Evolutionary conservation across 2,329 filamentous ascomycete genomes (phyloP), one percentile per base, ranked within the genome.

Genomic region (Fusarium longipes): DNA sequence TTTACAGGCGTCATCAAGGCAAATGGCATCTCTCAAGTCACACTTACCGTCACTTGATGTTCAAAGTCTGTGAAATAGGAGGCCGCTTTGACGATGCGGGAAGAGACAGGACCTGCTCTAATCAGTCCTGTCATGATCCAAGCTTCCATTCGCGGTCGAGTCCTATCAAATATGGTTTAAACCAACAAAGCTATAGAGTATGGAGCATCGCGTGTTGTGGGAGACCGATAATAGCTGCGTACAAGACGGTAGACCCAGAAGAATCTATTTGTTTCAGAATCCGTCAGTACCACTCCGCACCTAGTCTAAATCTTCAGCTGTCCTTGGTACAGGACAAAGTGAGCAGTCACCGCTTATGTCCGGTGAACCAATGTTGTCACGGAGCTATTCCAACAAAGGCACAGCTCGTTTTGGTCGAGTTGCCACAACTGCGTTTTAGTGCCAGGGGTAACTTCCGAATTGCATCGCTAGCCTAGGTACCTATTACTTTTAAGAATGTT

Each of bases 401-500:
- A 58, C 58, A 27, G 60, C 51, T 63, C 51, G 58, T 63, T 63
- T 63, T 18, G 44, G 43, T 45, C n/a, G 14, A 35, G 18, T 53
- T 57, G 60, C 60, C 60, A 63, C 60, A 63, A 63, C 60, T 63
- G 60, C n/a, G 58, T 63, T 63, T 57, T 63, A 63, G 60, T 54
- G 60, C 51, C 40, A 63, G 60, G 60, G 51, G 51, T 63, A 63
- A 45, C 44, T 57, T 63, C 58, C 44, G 60, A 63, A 15, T 8
- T 39, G 15, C 43, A 38, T 58, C n/a, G 11, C 15, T 18, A 40
- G 35, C 20, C 22, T n/a, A n/a, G n/a, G n/a, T n/a, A n/a, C n/a
- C n/a, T 15, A 38, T 63, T 47, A 47, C 39, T 47, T 62, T 56
- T 27, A 17, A 15, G 9, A n/a, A 18, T 35, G 5, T 30, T 15